A percentile compares a stretch with the other conserved stretches of the same genome.
These are phyloP conservation scores for Podaxis rugospora DNA, from an alignment of 768 basidiomycete species.

Conservation along the genomic window DNA sequence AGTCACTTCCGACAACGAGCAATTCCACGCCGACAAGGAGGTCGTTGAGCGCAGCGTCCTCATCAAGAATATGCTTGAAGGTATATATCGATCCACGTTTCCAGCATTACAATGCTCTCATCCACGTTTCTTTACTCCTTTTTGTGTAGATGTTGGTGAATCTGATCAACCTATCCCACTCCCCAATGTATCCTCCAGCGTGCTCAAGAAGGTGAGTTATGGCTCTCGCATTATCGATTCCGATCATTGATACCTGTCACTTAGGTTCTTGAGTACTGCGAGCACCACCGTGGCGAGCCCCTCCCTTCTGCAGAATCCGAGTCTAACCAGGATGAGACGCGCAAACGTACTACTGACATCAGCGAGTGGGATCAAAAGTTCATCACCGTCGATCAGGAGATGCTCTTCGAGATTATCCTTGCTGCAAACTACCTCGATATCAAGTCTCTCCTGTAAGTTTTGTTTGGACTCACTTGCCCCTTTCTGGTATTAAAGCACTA, in stretches of 20 bases:
- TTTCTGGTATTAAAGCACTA: not conserved
- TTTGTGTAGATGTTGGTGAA: slow-evolving; percentile 79
- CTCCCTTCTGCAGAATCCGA: slow-evolving; percentile 82
- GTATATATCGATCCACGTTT: slow-evolving; percentile 36
- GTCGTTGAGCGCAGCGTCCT: slow-evolving; percentile 94
- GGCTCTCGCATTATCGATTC: slow-evolving; percentile 7
- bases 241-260: slow-evolving; percentile 11
- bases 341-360: slow-evolving; percentile 98
- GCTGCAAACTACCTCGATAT: slow-evolving; percentile 99
- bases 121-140: slow-evolving; percentile 13
- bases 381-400: slow-evolving; percentile 98
- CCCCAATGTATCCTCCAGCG: slow-evolving; percentile 90
- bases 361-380: slow-evolving; percentile 99
- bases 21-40: slow-evolving; percentile 89
- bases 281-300: slow-evolving; percentile 97
- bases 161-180: slow-evolving; percentile 91
- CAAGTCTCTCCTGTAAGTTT: slow-evolving; percentile 91
- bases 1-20: slow-evolving; percentile 93
- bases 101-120: slow-evolving; percentile 9
- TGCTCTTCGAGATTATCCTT: slow-evolving; percentile 99
- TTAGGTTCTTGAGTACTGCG: slow-evolving; percentile 98
- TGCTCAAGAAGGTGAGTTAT: slow-evolving; percentile 83
- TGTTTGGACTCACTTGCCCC: not conserved
- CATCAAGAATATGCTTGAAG: slow-evolving; percentile 99
- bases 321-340: slow-evolving; percentile 84